These are phyloP conservation scores for Eutrema heterophyllum DNA, from an alignment of 345 rosid genomes.

Conservation along the genomic window DNA sequence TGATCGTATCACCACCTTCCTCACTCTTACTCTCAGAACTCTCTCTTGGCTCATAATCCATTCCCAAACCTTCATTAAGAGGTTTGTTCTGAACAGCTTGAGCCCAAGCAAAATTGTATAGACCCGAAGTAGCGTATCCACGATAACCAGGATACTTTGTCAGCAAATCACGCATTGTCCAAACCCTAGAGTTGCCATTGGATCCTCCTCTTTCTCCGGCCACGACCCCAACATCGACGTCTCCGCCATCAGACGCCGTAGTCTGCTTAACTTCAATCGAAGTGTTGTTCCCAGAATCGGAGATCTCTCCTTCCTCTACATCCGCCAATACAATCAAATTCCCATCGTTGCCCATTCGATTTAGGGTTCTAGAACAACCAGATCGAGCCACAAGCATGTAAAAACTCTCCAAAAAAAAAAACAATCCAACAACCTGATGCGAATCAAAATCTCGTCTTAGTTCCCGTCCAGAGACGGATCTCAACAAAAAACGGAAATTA, in stretches of 20 bases:
- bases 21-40: slow-evolving; percentile 36
- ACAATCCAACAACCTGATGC: background rate
- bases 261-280: slow-evolving; percentile 28
- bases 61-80: slow-evolving; percentile 46
- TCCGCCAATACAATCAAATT: slow-evolving; percentile 38
- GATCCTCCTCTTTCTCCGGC: slow-evolving; percentile 26
- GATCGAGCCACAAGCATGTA: slow-evolving; percentile 32
- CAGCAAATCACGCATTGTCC: slow-evolving; percentile 77
- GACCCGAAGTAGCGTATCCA: slow-evolving; percentile 50
- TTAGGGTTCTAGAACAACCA: slow-evolving; percentile 30
- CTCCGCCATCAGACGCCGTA: slow-evolving; percentile 9
- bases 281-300: slow-evolving; percentile 40
- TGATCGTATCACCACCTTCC: slow-evolving; percentile 35
- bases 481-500: background rate
- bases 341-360: slow-evolving; percentile 42
- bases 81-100: slow-evolving; percentile 94
- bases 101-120: slow-evolving; percentile 91
- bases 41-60: slow-evolving; percentile 45
- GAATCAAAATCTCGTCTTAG: background rate
- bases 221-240: slow-evolving; percentile 4
- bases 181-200: slow-evolving; percentile 50
- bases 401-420: background rate
- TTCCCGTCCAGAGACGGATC: slow-evolving; percentile 9
- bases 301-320: slow-evolving; percentile 90
- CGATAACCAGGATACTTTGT: slow-evolving; percentile 46